These are phyloP conservation scores for Leccinum griseonigrum DNA, from an alignment of 1,284 basidiomycete species.

Conservation along the genomic window DNA sequence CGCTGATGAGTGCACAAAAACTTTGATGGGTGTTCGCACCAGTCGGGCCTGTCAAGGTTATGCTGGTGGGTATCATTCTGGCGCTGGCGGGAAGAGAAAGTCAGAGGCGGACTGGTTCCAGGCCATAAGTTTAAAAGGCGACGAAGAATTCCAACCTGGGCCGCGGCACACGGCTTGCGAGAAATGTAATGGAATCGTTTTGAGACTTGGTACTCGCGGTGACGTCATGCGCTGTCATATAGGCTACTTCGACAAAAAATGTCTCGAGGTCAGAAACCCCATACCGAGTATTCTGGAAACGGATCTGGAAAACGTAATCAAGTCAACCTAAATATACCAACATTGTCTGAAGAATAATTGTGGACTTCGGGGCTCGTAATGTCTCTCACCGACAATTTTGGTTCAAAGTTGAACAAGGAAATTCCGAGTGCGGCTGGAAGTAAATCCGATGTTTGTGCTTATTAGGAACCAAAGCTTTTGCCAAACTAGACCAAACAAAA, in stretches of 20 bases:
- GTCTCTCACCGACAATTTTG: background rate
- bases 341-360: background rate
- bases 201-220: background rate
- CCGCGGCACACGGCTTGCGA: background rate
- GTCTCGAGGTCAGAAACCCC: background rate
- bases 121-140: background rate
- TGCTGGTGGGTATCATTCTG: conserved; percentile 10
- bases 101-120: background rate
- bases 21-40: conserved; percentile 11
- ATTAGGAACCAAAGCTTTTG: conserved; percentile 29
- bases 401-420: background rate
- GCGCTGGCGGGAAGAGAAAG: background rate
- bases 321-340: background rate
- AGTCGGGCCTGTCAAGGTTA: conserved; percentile 17
- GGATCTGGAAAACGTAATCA: background rate
- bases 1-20: background rate
- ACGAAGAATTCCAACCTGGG: background rate
- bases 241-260: background rate
- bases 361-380: background rate
- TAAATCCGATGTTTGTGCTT: conserved; percentile 14
- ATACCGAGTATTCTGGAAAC: background rate
- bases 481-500: conserved; percentile 26
- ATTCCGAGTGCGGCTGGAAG: background rate
- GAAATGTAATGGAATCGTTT: background rate
- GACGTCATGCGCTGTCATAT: background rate